These are phyloP conservation scores for Scedosporium aurantiacum DNA, from an alignment of 2,329 filamentous ascomycete genomes.

Conservation along the genomic window DNA sequence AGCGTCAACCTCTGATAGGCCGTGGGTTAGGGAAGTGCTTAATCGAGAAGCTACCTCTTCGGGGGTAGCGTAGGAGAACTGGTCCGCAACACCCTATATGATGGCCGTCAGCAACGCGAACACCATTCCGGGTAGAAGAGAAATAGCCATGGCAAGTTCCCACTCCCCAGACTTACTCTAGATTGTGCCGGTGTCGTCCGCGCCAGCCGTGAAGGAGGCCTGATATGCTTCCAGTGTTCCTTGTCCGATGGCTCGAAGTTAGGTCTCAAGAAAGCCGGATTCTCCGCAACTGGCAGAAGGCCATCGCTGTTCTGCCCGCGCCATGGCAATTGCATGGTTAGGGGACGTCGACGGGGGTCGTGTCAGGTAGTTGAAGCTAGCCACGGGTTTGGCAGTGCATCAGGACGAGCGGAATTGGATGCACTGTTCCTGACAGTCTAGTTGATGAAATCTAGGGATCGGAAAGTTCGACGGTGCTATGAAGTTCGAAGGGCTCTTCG, in stretches of 20 bases:
- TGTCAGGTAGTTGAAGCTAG: not conserved
- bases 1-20: slow-evolving; percentile 72
- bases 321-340: slow-evolving; percentile 7
- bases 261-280: slow-evolving; percentile 8
- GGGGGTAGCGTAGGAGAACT: slow-evolving; percentile 58
- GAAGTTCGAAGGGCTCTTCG: too few species aligned
- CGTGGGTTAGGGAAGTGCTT: slow-evolving; percentile 71
- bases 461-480: too few species aligned
- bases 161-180: slow-evolving; percentile 28
- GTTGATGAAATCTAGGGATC: not conserved
- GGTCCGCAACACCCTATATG: slow-evolving; percentile 37
- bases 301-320: slow-evolving; percentile 4
- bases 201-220: slow-evolving; percentile 21
- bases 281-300: slow-evolving; percentile 5
- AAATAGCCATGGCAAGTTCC: too few species aligned
- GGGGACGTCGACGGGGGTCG: not conserved
- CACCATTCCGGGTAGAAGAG: too few species aligned
- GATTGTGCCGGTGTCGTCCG: slow-evolving; percentile 45
- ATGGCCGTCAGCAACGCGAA: slow-evolving; percentile 14
- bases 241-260: slow-evolving; percentile 12
- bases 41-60: slow-evolving; percentile 68
- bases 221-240: slow-evolving; percentile 18
- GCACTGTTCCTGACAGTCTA: not conserved
- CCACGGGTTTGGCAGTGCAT: not conserved
- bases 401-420: not conserved